These are phyloP conservation scores for Podospora sp. DNA, from an alignment of 495 filamentous ascomycete species.

Conservation along the genomic window DNA sequence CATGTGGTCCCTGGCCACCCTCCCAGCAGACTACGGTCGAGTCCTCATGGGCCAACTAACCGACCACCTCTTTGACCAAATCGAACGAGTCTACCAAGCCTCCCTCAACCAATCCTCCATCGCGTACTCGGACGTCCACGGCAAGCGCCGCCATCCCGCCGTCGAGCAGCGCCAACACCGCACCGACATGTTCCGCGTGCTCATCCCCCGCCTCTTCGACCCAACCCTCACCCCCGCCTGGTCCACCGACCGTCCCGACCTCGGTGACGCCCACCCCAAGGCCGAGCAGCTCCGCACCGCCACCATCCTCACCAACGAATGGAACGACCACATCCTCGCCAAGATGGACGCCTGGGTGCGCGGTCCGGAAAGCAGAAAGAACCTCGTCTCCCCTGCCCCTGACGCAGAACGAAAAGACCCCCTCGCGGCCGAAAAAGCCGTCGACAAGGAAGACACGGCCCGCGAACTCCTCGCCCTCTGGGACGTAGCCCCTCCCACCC, in stretches of 20 bases:
- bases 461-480: not conserved
- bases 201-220: slow-evolving; percentile 49
- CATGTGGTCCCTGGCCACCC: slow-evolving; percentile 46
- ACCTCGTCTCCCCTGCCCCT: not conserved
- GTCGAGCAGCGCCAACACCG: not conserved
- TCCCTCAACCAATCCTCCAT: slow-evolving; percentile 33
- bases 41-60: slow-evolving; percentile 34
- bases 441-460: not conserved
- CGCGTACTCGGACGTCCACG: slow-evolving; percentile 21
- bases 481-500: not conserved
- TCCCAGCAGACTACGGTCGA: slow-evolving; percentile 40
- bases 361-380: not conserved
- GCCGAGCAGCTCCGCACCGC: slow-evolving; percentile 44
- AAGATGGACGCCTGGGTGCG: slow-evolving; percentile 34
- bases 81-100: slow-evolving; percentile 46
- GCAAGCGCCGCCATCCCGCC: not conserved
- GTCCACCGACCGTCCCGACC: slow-evolving; percentile 27
- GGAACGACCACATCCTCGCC: slow-evolving; percentile 35
- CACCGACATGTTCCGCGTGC: slow-evolving; percentile 38
- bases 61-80: slow-evolving; percentile 40
- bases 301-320: slow-evolving; percentile 34
- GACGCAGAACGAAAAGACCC: not conserved
- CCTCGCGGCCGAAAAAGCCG: not conserved
- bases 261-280: slow-evolving; percentile 32
- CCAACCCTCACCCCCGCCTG: slow-evolving; percentile 50